Evolutionary conservation across 2,329 filamentous ascomycete species (phyloP).

Genomic region (Phaeosphaeria sp.): DNA sequence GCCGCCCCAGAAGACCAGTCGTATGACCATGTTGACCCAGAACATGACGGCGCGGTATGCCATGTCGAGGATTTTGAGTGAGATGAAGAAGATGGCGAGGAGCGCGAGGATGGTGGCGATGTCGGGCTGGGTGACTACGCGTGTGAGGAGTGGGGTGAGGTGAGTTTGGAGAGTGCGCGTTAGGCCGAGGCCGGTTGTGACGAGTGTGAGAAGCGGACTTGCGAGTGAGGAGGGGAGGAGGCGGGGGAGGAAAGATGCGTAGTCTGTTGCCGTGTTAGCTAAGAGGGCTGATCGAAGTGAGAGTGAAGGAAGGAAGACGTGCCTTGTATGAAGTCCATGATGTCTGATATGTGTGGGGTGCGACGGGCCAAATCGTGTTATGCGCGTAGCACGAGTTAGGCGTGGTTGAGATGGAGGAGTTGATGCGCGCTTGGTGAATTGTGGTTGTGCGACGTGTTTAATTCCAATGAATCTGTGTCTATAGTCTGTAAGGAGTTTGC

Average conservation of each 20-base stretch:
- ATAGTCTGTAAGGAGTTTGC: neutral
- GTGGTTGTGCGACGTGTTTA: neutral
- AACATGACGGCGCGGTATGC: slow-evolving; percentile 75
- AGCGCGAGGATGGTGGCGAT: slow-evolving; percentile 62
- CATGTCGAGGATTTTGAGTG: slow-evolving; percentile 70
- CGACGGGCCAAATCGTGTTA: slow-evolving; percentile 11
- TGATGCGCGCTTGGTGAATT: neutral
- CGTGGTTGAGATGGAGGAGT: slow-evolving; percentile 4
- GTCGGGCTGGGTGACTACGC: slow-evolving; percentile 48
- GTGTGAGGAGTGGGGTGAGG: slow-evolving; percentile 37
- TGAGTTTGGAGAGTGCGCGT: slow-evolving; percentile 35
- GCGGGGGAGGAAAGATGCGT: slow-evolving; percentile 35
- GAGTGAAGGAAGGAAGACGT: neutral
- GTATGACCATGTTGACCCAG: slow-evolving; percentile 73
- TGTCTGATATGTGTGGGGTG: slow-evolving; percentile 18
- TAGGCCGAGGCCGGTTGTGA: slow-evolving; percentile 37
- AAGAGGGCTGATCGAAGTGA: neutral
- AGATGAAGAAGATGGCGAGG: slow-evolving; percentile 67
- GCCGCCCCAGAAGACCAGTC: slow-evolving; percentile 68
- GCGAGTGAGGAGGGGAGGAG: slow-evolving; percentile 42
- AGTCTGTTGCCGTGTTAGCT: slow-evolving; percentile 39
- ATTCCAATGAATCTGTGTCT: neutral
- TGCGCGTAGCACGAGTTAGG: slow-evolving; percentile 21
- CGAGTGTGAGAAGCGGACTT: slow-evolving; percentile 34
- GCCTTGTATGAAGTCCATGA: slow-evolving; percentile 42